Evolutionary conservation across 75 land plant species (phyloP).

Genomic region (Ceratopteris richardii): DNA sequence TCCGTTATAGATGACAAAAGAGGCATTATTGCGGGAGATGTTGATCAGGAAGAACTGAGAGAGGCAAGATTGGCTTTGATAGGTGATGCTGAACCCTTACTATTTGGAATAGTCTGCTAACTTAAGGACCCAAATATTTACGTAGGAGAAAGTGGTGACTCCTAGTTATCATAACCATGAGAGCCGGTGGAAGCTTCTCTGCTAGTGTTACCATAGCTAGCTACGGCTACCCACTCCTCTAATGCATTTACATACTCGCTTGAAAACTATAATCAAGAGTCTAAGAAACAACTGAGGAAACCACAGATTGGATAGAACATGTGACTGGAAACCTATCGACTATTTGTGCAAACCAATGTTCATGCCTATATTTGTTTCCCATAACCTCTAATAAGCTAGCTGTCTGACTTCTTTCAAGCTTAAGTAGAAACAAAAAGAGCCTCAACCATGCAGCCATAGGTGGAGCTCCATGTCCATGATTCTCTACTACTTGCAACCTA

Average conservation of each 20-base stretch:
- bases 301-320: conserved; percentile 50
- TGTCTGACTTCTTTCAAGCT: conserved; percentile 15
- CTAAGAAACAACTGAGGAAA: conserved; percentile 51
- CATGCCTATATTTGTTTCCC: conserved; percentile 24
- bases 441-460: conserved; percentile 37
- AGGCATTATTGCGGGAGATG: no score
- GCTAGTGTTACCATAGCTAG: background rate
- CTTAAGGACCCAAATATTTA: no score
- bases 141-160: no score
- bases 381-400: conserved; percentile 32
- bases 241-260: conserved; percentile 3
- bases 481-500: conserved; percentile 12
- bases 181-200: no score
- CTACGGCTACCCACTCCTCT: conserved; percentile 21
- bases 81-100: no score
- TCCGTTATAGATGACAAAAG: no score
- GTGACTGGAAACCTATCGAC: conserved; percentile 36
- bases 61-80: no score
- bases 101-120: no score
- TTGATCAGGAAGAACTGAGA: no score
- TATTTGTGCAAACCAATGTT: conserved; percentile 62
- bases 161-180: no score
- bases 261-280: conserved; percentile 62
- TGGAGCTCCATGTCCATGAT: conserved; percentile 11
- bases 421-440: conserved; percentile 40